These are phyloP conservation scores for Hygrophorus russula DNA, from an alignment of 768 basidiomycete species.

Conservation along the genomic window DNA sequence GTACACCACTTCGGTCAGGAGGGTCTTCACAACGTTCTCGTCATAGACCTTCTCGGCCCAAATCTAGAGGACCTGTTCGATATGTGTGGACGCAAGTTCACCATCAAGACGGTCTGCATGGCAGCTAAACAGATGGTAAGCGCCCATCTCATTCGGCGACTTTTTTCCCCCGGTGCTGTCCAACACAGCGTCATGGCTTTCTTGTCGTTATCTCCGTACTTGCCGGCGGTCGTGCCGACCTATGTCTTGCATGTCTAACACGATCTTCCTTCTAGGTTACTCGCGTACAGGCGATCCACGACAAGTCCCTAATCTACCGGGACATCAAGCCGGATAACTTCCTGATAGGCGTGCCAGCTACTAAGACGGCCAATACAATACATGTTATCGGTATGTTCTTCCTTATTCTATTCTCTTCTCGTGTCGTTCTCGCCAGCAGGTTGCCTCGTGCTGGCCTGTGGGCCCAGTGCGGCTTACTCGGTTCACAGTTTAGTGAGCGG, in stretches of 20 bases:
- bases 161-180: background rate
- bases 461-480: background rate
- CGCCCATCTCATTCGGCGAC: slow-evolving; percentile 6
- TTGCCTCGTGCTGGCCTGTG: background rate
- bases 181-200: slow-evolving; percentile 2
- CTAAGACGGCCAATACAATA: slow-evolving; percentile 80
- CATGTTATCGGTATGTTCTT: slow-evolving; percentile 72
- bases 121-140: slow-evolving; percentile 97
- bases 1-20: slow-evolving; percentile 99
- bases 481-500: background rate
- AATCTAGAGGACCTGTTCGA: slow-evolving; percentile 97
- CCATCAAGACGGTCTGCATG: slow-evolving; percentile 98
- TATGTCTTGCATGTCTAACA: slow-evolving; percentile 4
- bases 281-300: slow-evolving; percentile 94
- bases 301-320: slow-evolving; percentile 90
- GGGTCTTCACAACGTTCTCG: slow-evolving; percentile 92
- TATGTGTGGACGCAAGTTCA: slow-evolving; percentile 98
- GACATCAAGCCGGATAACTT: slow-evolving; percentile 99
- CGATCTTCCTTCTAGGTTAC: slow-evolving; percentile 50
- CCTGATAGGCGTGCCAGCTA: slow-evolving; percentile 86
- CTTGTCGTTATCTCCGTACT: slow-evolving; percentile 3
- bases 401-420: background rate
- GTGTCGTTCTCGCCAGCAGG: background rate
- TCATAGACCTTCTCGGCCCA: slow-evolving; percentile 93
- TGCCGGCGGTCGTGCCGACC: slow-evolving; percentile 7